Percentiles rank a stretch among this genome's conserved stretches.
phyloP scores from a whole-genome alignment of 2,329 filamentous ascomycete species.

The Colletotrichum sp. region DNA sequence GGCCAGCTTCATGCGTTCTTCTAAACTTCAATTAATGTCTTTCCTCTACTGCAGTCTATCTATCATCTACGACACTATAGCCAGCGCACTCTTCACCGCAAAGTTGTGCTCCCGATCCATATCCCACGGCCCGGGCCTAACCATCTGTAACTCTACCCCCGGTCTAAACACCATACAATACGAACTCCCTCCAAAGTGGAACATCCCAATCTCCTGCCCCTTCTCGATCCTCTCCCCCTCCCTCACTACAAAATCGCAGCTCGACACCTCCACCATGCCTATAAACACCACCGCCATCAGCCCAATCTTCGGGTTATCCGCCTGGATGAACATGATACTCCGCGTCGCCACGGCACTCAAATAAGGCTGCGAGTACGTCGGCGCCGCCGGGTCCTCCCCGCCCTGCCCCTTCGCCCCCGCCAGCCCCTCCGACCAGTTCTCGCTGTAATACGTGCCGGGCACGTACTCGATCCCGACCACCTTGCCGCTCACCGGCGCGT shows the following conservation, averaged over 20 bases:
- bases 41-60: too few relatives aligned
- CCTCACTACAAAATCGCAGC: conserved; percentile 72
- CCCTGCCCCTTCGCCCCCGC: conserved; percentile 10
- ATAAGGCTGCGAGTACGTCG: conserved; percentile 63
- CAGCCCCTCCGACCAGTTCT: conserved; percentile 47
- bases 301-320: conserved; percentile 70
- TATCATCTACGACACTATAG: background rate
- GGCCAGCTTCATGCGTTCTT: too few relatives aligned
- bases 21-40: too few relatives aligned
- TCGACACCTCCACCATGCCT: conserved; percentile 79
- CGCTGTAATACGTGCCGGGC: conserved; percentile 72
- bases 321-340: conserved; percentile 73
- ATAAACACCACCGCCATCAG: conserved; percentile 74
- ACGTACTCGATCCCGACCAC: conserved; percentile 62
- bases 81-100: background rate
- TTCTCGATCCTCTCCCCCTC: conserved; percentile 70
- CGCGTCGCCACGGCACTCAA: conserved; percentile 71
- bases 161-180: conserved; percentile 72
- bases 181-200: conserved; percentile 78
- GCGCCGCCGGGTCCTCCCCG: conserved; percentile 20
- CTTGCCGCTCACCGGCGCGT: conserved; percentile 68
- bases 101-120: background rate
- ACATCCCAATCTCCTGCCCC: conserved; percentile 78
- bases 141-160: conserved; percentile 48
- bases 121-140: background rate